Percentiles rank a stretch among this genome's conserved stretches.
Conservation (phyloP, 192 early-diverging fungal species). For the Coemansia asiatica region DNA sequence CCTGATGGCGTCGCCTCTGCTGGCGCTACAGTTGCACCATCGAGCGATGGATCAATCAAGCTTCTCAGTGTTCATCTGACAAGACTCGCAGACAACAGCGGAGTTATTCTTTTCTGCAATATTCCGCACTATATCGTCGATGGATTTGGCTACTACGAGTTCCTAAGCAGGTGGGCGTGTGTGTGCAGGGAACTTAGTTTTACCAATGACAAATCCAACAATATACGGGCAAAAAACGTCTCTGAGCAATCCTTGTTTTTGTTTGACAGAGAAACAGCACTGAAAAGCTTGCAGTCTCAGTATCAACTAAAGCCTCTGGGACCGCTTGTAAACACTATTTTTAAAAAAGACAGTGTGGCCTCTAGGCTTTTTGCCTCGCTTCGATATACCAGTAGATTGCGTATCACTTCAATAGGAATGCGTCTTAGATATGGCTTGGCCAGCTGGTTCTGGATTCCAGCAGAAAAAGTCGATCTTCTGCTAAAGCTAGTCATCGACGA, state of each 20-base stretch:
- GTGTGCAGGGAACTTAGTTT: slow-evolving; percentile 11
- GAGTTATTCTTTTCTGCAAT: slow-evolving; percentile 38
- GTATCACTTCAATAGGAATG: slow-evolving; percentile 15
- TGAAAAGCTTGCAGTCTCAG: background rate
- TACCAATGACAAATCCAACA: background rate
- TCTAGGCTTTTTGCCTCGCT: slow-evolving; percentile 15
- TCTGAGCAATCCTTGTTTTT: background rate
- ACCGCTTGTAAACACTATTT: background rate
- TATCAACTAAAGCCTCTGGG: slow-evolving; percentile 7
- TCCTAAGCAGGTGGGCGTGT: slow-evolving; percentile 31
- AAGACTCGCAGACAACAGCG: slow-evolving; percentile 27
- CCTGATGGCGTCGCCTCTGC: slow-evolving; percentile 21
- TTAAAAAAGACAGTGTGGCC: slow-evolving; percentile 3
- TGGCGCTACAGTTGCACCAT: slow-evolving; percentile 24
- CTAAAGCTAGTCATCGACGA: background rate
- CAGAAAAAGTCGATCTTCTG: slow-evolving; percentile 15
- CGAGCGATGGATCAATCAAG: slow-evolving; percentile 15
- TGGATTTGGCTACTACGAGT: slow-evolving; percentile 44
- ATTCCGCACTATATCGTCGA: slow-evolving; percentile 49
- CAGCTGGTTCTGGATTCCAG: slow-evolving; percentile 32
- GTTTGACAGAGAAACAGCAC: slow-evolving; percentile 19
- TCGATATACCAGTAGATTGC: slow-evolving; percentile 14
- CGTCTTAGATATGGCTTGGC: slow-evolving; percentile 13
- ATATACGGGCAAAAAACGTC: too few species aligned
- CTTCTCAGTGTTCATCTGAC: slow-evolving; percentile 28